These are phyloP conservation scores for Mycena filopes DNA, from an alignment of 768 basidiomycete genomes.

Conservation along the genomic window DNA sequence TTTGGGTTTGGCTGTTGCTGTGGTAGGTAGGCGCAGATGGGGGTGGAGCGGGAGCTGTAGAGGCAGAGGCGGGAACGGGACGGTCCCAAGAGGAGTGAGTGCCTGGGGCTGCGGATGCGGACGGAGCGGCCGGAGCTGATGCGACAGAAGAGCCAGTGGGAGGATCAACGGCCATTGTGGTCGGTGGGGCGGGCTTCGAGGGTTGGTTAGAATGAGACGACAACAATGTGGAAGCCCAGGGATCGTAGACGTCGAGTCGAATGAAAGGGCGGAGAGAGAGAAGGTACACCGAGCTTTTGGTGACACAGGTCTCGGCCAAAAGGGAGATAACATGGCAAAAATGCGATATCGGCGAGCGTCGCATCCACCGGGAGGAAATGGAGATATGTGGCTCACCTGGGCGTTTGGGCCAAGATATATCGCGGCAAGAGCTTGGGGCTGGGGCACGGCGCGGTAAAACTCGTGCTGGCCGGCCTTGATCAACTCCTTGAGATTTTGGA, in stretches of 20 bases:
- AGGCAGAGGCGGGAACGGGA: slow-evolving; percentile 13
- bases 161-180: slow-evolving; percentile 3
- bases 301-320: too few relatives aligned
- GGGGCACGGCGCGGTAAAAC: slow-evolving; percentile 72
- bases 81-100: slow-evolving; percentile 30
- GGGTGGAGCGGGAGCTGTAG: slow-evolving; percentile 7
- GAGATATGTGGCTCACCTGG: slow-evolving; percentile 12
- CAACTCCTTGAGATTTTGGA: slow-evolving; percentile 78
- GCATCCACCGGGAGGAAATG: too few relatives aligned
- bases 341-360: too few relatives aligned
- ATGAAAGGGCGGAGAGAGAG: not conserved
- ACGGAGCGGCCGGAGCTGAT: not conserved
- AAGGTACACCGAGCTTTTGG: not conserved
- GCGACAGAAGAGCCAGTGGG: slow-evolving; percentile 3
- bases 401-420: slow-evolving; percentile 69
- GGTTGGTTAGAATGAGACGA: slow-evolving; percentile 1
- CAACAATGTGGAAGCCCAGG: too few relatives aligned
- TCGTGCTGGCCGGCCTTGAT: slow-evolving; percentile 82
- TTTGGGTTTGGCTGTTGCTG: slow-evolving; percentile 15
- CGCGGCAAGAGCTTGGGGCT: slow-evolving; percentile 70
- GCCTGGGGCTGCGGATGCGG: not conserved
- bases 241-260: too few relatives aligned
- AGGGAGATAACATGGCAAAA: too few relatives aligned
- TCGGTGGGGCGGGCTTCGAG: slow-evolving; percentile 9
- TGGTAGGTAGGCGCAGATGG: not conserved